phyloP scores from a whole-genome alignment of 306 rosid genomes.

The Psophocarpus tetragonolobus region DNA sequence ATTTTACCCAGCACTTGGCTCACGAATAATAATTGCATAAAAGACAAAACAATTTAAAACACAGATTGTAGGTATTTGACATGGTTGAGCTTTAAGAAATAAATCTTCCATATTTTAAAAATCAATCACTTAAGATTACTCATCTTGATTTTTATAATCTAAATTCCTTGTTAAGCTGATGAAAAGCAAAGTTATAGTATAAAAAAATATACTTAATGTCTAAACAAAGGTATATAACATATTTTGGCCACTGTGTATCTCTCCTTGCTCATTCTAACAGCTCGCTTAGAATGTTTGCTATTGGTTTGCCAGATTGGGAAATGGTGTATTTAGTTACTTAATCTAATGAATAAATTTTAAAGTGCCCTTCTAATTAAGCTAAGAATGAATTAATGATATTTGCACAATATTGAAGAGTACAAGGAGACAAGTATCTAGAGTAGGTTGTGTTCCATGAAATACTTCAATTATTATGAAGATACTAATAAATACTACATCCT shows the following conservation, averaged over 20 bases:
- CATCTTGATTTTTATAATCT: neutral
- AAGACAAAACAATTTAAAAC: neutral
- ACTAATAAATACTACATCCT: neutral
- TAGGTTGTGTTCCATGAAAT: neutral
- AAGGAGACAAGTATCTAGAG: neutral
- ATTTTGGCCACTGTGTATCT: neutral
- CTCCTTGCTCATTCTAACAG: neutral
- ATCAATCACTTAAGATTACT: neutral
- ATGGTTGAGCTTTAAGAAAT: neutral
- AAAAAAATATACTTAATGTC: neutral
- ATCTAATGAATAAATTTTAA: neutral
- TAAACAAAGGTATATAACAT: no score
- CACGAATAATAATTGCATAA: neutral
- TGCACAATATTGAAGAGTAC: neutral
- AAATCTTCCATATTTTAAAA: neutral
- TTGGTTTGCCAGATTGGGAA: neutral
- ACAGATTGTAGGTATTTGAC: constrained; percentile 3
- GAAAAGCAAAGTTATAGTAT: neutral
- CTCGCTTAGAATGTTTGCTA: neutral
- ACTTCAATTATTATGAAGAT: neutral
- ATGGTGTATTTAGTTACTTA: neutral
- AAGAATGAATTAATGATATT: neutral
- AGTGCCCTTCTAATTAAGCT: neutral
- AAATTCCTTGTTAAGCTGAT: neutral
- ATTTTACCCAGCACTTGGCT: neutral